Base-by-base conservation (phyloP, 1,139 yeast genomes). In the Yueomyces sp. region DNA sequence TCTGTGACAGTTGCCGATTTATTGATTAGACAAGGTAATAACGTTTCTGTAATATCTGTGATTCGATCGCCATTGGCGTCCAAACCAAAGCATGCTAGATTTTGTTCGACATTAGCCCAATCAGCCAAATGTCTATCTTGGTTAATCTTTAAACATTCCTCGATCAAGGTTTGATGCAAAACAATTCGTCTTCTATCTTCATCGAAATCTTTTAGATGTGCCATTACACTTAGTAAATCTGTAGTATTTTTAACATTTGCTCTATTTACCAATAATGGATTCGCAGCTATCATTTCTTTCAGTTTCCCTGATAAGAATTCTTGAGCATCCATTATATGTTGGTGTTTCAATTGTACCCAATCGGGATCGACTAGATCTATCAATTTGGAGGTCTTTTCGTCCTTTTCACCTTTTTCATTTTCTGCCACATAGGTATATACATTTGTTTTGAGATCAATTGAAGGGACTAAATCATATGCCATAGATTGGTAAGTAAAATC, bases 401-500 rank as follows among this genome's bases (percentile, higher is more conserved):
- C 70, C 41, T 72, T 70, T 34, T 59, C 67, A 7, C 87, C 87
- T 33, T 64, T 64, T 55, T 77, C 85, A 53, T 71, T 76, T 52
- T 80, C 84, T 4, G 77, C 73, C 39, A 68, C 59, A 56, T 82
- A 87, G 37, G 63, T 68, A 59, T 78, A 84, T n/a, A 59, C 58
- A 49, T 67, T 70, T 27, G 67, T 67, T 42, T 65, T 67, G n/a
- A 68, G 64, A 29, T 75, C 73, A 28, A 60, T 49, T 50, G 73
- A 76, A 3, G 52, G 49, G 3, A 56, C 55, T 8, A 62, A 62
- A 60, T 91, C 98, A 67, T 81, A 80, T 12, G 91, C 83, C 85
- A 89, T 81, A 4, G 96, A 91, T 62, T 91, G 95, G 61, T 87
- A 93, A n/a, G 82, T 76, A 62, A 89, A 86, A 59, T 87, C 96